phyloP scores from a whole-genome alignment of 306 rosid genomes.

The Vachellia pachyceras region DNA sequence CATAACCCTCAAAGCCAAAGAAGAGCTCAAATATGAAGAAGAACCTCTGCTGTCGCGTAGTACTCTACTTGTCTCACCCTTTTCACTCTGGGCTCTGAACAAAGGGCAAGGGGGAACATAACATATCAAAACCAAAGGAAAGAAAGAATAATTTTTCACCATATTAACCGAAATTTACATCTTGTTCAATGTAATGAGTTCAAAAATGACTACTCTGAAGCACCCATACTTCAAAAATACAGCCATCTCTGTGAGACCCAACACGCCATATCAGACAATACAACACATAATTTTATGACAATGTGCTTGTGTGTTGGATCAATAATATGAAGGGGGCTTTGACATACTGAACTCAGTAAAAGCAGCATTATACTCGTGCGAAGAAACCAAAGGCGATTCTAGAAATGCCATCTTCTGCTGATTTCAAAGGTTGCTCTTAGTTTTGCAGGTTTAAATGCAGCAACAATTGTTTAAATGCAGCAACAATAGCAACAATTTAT shows the following conservation, averaged over 20 bases:
- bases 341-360: conserved; percentile 46
- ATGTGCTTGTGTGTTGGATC: not conserved
- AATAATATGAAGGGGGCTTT: conserved; percentile 28
- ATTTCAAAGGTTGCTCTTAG: not conserved
- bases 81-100: not conserved
- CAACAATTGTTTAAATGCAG: too few relatives aligned
- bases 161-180: not conserved
- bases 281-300: not conserved
- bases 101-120: not conserved
- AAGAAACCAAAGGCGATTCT: conserved; percentile 26
- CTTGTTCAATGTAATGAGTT: too few relatives aligned
- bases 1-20: too few relatives aligned
- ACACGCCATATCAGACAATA: not conserved
- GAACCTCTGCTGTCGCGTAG: too few relatives aligned
- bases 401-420: not conserved
- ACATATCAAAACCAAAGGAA: not conserved
- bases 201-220: not conserved
- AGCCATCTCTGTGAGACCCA: not conserved
- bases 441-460: conserved; percentile 17
- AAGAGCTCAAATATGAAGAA: not conserved
- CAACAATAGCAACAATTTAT: too few relatives aligned
- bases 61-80: not conserved
- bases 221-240: not conserved
- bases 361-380: conserved; percentile 33
- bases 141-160: not conserved